These are phyloP conservation scores for Cryptosporidium ubiquitum DNA, from an alignment of 169 alveolate species.

Conservation along the genomic window DNA sequence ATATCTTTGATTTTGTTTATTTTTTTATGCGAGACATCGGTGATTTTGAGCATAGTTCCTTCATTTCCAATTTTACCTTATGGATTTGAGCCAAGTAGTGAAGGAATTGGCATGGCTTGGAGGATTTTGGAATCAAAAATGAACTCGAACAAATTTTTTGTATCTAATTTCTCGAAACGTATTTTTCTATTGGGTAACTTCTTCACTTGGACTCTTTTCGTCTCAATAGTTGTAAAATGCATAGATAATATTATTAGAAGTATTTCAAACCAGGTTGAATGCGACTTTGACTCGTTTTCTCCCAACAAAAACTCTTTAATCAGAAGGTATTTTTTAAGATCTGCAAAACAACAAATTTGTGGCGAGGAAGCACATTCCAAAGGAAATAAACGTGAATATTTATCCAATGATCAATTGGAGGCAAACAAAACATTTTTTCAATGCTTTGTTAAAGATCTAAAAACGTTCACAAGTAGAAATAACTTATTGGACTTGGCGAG, in stretches of 20 bases:
- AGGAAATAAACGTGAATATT: background rate
- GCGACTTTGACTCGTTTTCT: slow-evolving; percentile 8
- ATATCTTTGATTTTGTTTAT: slow-evolving; percentile 15
- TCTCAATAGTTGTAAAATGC: slow-evolving; percentile 29
- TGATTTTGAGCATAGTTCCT: slow-evolving; percentile 9
- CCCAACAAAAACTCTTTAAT: slow-evolving; percentile 14
- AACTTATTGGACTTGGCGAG: background rate
- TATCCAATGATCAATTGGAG: background rate
- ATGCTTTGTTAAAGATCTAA: background rate
- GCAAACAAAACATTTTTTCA: background rate
- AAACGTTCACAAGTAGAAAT: background rate
- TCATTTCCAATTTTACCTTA: slow-evolving; percentile 35
- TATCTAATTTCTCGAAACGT: background rate
- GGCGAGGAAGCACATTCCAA: background rate
- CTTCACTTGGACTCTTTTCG: slow-evolving; percentile 21
- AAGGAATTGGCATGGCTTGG: slow-evolving; percentile 40
- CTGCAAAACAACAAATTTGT: slow-evolving; percentile 4
- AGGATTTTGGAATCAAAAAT: slow-evolving; percentile 6
- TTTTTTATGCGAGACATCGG: background rate
- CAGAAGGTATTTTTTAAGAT: slow-evolving; percentile 33
- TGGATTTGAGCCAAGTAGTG: slow-evolving; percentile 53
- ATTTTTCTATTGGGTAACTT: slow-evolving; percentile 29
- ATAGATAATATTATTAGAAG: slow-evolving; percentile 31
- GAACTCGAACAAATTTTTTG: background rate
- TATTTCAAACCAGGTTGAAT: slow-evolving; percentile 22